These are phyloP conservation scores for Coniophora puteana DNA, from an alignment of 1,284 basidiomycete species.

Conservation along the genomic window DNA sequence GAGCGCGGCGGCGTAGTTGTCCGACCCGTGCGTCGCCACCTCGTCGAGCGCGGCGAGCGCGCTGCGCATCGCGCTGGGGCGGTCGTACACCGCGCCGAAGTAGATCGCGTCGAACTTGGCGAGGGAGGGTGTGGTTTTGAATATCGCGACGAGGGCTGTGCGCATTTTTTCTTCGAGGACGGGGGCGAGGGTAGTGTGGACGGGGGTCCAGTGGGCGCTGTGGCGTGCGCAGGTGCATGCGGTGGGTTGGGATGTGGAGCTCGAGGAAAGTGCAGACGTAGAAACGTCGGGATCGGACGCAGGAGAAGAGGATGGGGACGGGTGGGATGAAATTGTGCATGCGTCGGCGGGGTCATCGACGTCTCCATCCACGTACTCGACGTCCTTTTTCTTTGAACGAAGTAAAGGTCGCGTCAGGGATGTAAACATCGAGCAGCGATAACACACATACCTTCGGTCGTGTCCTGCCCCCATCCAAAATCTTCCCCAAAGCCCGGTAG, in stretches of 20 bases:
- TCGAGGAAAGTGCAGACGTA: conserved; percentile 47
- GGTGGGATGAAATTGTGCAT: conserved; percentile 23
- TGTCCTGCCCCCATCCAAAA: conserved; percentile 47
- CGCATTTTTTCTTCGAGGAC: too few relatives aligned
- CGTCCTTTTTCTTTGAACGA: conserved; percentile 25
- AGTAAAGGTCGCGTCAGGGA: conserved; percentile 4
- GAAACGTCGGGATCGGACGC: conserved; percentile 18
- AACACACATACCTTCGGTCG: conserved; percentile 18
- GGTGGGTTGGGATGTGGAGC: conserved; percentile 35
- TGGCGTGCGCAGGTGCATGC: conserved; percentile 38
- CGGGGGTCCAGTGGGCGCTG: too few relatives aligned
- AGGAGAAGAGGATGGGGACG: conserved; percentile 21
- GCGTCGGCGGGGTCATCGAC: conserved; percentile 25
- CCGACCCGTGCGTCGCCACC: conserved; percentile 43
- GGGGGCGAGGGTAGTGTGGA: conserved; percentile 37
- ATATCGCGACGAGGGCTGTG: conserved; percentile 43
- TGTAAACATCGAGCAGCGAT: conserved; percentile 6
- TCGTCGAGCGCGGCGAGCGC: conserved; percentile 35
- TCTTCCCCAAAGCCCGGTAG: conserved; percentile 45
- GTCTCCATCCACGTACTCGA: conserved; percentile 25
- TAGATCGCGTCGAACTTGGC: conserved; percentile 41
- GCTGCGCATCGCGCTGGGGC: conserved; percentile 25
- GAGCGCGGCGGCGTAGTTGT: conserved; percentile 50
- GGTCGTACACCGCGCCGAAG: conserved; percentile 31
- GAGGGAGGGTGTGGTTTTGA: conserved; percentile 45